Conservation (phyloP, 768 basidiomycete genomes). For the Mycena olivaceomarginata region DNA sequence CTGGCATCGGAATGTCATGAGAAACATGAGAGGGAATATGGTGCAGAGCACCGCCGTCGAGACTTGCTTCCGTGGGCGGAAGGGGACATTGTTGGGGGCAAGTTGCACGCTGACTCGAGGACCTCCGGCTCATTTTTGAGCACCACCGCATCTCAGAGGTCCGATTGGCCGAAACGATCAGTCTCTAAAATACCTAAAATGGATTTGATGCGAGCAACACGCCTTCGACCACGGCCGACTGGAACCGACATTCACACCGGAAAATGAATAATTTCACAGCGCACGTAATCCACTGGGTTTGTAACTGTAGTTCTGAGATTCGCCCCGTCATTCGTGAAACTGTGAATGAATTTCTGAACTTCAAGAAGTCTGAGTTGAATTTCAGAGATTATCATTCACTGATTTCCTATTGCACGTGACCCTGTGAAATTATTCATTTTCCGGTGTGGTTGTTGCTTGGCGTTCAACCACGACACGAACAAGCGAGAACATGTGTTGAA, state of each 20-base stretch:
- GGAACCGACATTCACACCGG: not conserved
- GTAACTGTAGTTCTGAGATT: no score
- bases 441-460: no score
- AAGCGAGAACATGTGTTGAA: no score
- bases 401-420: no score
- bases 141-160: not conserved
- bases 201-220: not conserved
- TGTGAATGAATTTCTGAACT: no score
- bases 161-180: not conserved
- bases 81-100: conserved; percentile 33
- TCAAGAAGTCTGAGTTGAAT: no score
- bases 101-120: conserved; percentile 17
- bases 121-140: not conserved
- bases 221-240: not conserved
- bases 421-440: no score
- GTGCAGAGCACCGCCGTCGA: conserved; percentile 3
- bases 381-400: no score
- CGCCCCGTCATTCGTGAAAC: no score
- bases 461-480: no score
- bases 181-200: not conserved
- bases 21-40: conserved; percentile 35
- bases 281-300: no score
- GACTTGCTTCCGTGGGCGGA: not conserved
- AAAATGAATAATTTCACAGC: no score
- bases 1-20: conserved; percentile 30